Base-by-base conservation (phyloP, 495 filamentous ascomycete species). In the Penicillium ochrochloron region DNA sequence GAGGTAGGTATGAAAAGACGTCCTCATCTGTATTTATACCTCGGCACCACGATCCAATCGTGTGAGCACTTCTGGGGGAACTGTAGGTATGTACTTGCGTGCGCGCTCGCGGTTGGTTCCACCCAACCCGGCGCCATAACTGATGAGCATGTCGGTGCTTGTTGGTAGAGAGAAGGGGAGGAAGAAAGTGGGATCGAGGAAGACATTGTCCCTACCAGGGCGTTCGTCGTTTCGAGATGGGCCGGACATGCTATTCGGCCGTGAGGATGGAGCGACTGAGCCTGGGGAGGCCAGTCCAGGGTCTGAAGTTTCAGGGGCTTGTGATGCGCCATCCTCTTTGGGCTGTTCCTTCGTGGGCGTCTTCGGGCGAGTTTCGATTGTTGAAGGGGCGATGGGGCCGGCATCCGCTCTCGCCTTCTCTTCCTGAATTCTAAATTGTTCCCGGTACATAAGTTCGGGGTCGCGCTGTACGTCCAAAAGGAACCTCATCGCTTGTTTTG, bases 71-170 rank as follows among this genome's bases (percentile, higher is more conserved):
- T 99, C 95, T 2, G 94, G 89, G 27, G 96, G 93, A 29, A 98
- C 92, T 0, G 90, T 97, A 5, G 95, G 95, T n/a, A 96, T 94
- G 70, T 97, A 99, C 76, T 96, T 97, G 61, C 92, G 83, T 73
- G 95, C 95, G 50, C 93, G 83, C 74, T 99, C 95, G 57, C 89
- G 84, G 75, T 99, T 97, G 31, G 94, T 82, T 0, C 95, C 95
- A 5, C 95, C 95, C 66, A 97, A 92, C 14, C 95, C 95, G 31
- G 96, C 94, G 10, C 95, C 95, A 70, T 95, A 99, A 66, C 87
- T 93, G 41, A 99, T 84, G 64, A 97, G 82, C 95, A 99, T 98
- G 74, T 98, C 95, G 17, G 94, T 97, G 62, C 93, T 96, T 6
- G 95, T 97, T 1, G 95, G 95, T 23, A 99, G 82, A 35, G 89